Evolutionary conservation across 2,329 filamentous ascomycete species (phyloP), one percentile per base, ranked within the genome.

Genomic region (Trichoderma lentiforme): DNA sequence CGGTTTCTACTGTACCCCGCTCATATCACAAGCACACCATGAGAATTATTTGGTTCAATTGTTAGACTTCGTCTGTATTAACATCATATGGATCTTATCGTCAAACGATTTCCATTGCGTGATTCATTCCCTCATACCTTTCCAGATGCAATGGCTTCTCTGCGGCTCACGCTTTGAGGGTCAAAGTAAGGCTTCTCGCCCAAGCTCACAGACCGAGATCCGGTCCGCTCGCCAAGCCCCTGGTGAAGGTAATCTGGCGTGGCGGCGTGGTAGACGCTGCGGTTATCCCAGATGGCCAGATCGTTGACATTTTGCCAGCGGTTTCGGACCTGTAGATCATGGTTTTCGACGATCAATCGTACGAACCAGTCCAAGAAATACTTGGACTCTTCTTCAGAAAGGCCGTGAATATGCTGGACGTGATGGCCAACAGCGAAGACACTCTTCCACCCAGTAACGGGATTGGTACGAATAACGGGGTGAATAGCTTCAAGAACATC

Each of bases 241-340:
- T 75, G 82, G 6, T 70, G 30, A 32, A 70, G 15, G 14, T 91
- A 91, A 74, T 92, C 90, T 73, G 87, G 90, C 0, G 88, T 91
- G 0, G 88, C 89, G 47, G 85, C 83, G 73, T 86, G 84, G 74
- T 81, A 83, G 12, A 82, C 86, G 34, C 80, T 84, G 65, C 85
- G 80, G 76, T 92, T 92, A 76, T 92, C 90, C 90, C 90, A 92
- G 74, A 92, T 90, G 1, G 89, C 87, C 5, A 86, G 76, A 74
- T 88, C 86, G 71, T 88, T 87, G 76, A 84, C 81, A 68, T 80
- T 81, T 34, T 71, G 69, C 86, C 86, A 88, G 67, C 82, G 82
- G 75, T 85, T 88, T 4, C 87, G 82, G 9, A 89, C 86, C 75
- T 89, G 87, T 0, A 84, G 81, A 75, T 90, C 88, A 73, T 89